phyloP scores from a whole-genome alignment of 1,284 basidiomycete species.

The Trichosporon coremiiforme region DNA sequence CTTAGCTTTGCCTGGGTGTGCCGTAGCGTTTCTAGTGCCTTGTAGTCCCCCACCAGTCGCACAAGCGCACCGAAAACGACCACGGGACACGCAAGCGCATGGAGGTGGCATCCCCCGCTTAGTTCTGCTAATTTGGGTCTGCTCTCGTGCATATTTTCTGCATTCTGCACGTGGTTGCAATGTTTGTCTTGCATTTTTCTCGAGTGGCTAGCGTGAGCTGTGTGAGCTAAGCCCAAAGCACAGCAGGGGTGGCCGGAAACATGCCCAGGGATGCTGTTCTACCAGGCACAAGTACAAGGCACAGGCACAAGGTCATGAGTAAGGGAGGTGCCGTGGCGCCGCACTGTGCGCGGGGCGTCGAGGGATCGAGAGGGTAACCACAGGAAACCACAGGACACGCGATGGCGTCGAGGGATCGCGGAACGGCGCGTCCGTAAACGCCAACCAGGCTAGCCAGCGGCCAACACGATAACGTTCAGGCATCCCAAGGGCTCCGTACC shows the following conservation, averaged over 20 bases:
- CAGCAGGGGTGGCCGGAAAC: background rate
- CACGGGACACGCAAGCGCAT: background rate
- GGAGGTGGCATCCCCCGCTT: background rate
- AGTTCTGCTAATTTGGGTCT: background rate
- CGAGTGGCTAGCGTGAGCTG: constrained; percentile 11
- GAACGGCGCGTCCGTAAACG: background rate
- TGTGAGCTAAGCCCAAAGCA: background rate
- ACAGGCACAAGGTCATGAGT: background rate
- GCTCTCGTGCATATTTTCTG: too few relatives aligned
- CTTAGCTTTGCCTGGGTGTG: background rate
- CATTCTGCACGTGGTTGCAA: background rate
- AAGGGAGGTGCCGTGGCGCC: background rate
- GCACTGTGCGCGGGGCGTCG: constrained; percentile 1
- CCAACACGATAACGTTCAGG: background rate
- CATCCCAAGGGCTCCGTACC: background rate
- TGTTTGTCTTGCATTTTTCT: background rate
- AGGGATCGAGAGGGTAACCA: background rate
- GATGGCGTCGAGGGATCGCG: background rate
- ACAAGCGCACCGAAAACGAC: background rate
- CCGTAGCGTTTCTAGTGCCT: background rate
- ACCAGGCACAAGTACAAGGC: background rate
- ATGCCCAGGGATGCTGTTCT: background rate
- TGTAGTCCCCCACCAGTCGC: background rate
- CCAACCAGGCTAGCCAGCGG: background rate
- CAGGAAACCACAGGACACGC: too few relatives aligned